Percentiles rank a stretch among this genome's conserved stretches.
These are phyloP conservation scores for Omphalea diandra DNA, from an alignment of 441 rosid genomes.

Conservation along the genomic window DNA sequence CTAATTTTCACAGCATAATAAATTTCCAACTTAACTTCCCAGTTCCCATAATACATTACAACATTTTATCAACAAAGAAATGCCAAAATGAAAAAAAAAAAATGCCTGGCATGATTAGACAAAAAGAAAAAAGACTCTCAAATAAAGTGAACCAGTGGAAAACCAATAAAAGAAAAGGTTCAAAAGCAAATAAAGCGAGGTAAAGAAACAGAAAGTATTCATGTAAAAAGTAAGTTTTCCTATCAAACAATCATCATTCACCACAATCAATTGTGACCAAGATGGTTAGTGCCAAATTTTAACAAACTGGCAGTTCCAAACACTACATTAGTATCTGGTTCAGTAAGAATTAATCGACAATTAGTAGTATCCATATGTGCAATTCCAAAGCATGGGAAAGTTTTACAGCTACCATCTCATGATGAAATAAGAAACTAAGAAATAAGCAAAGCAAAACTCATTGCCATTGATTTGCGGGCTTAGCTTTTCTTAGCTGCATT, in stretches of 20 bases:
- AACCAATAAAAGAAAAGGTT: neutral
- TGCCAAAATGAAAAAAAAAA: neutral
- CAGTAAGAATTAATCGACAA: neutral
- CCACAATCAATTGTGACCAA: neutral
- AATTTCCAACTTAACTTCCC: neutral
- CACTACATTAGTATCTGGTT: neutral
- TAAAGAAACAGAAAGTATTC: neutral
- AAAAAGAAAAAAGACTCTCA: neutral
- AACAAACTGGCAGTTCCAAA: neutral
- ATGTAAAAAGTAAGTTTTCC: neutral
- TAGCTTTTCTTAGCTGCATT: neutral
- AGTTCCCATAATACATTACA: neutral
- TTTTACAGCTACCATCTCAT: neutral
- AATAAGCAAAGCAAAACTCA: neutral
- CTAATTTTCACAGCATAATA: neutral
- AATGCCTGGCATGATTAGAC: neutral
- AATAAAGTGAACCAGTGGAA: neutral
- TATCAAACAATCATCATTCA: conserved; percentile 1
- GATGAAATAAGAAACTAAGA: neutral
- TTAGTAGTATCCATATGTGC: neutral
- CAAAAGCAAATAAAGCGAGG: neutral
- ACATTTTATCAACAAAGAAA: neutral
- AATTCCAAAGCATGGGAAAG: conserved; percentile 1
- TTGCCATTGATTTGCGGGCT: neutral
- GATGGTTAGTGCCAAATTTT: neutral